phyloP scores from a whole-genome alignment of 2,329 filamentous ascomycete species.

The Calonectria pseudoturangicola region DNA sequence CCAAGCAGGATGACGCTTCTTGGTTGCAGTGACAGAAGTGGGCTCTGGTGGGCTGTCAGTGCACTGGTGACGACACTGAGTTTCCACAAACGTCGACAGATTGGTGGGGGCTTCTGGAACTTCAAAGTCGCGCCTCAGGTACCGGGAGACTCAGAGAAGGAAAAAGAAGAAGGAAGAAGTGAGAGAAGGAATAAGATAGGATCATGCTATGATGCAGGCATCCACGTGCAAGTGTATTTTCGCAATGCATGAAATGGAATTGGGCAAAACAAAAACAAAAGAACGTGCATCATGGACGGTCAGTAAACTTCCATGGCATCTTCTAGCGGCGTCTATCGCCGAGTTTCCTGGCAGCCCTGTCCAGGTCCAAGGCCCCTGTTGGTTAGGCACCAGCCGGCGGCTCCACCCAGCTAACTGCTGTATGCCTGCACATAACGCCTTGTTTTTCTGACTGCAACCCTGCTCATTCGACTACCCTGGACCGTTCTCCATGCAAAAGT shows the following conservation, averaged over 20 bases:
- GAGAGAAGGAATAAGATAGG: too few species aligned
- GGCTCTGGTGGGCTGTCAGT: conserved; percentile 47
- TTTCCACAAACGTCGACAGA: conserved; percentile 49
- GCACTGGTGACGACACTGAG: conserved; percentile 48
- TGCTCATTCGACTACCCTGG: conserved; percentile 14
- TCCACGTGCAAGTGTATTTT: not conserved
- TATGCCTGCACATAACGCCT: conserved; percentile 17
- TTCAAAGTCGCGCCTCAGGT: not conserved
- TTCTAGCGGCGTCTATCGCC: conserved; percentile 39
- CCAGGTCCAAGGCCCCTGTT: conserved; percentile 9
- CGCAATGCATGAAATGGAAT: conserved; percentile 14
- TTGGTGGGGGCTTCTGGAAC: conserved; percentile 55
- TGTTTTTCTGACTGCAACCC: conserved; percentile 28
- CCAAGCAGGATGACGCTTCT: conserved; percentile 29
- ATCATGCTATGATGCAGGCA: not conserved
- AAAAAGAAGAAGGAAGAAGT: too few species aligned
- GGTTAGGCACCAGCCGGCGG: conserved; percentile 23
- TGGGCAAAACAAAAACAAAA: conserved; percentile 7
- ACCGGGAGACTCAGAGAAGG: too few species aligned
- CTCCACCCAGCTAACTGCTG: conserved; percentile 18
- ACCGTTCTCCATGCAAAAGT: not conserved
- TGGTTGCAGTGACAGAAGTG: conserved; percentile 32
- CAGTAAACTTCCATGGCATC: conserved; percentile 30
- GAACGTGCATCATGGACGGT: not conserved
- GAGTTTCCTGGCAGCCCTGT: conserved; percentile 12